Evolutionary conservation across 495 filamentous ascomycete genomes (phyloP), one percentile per base, ranked within the genome.

Genomic region (Aspergillus indologenus): DNA sequence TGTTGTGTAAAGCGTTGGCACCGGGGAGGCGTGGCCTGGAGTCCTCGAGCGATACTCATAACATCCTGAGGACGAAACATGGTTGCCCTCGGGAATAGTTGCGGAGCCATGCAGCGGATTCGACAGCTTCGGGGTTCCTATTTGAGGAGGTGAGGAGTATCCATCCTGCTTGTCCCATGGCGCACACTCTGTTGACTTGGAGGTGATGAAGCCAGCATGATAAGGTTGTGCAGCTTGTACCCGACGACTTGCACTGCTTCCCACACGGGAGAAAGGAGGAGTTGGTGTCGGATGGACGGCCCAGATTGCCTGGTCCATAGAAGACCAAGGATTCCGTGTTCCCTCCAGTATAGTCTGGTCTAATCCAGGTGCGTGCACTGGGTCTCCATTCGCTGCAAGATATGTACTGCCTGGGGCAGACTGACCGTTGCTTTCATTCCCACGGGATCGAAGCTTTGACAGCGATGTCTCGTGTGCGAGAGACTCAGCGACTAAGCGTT

Each of bases 211-310:
- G 34, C 34, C 43, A 23, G 53, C 54, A 46, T 57, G 29, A 42
- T 57, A 59, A 45, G 63, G 63, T 20, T 60, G 62, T 53, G 29
- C 23, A 45, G 48, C 42, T 26, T 26, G 60, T 11, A 34, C 51
- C n/a, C 51, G 54, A 19, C 49, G 50, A 26, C 21, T 45, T 26
- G 51, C 54, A 42, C 58, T 24, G n/a, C 62, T 54, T 31, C 56
- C 49, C 24, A 46, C 57, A 14, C 46, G 57, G 21, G 45, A 51
- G 43, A n/a, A 44, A 45, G 58, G 46, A 15, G 48, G 44, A 9
- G 43, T 40, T 14, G 34, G 2, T 40, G 34, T 15, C 2, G 34
- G 34, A 15, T 40, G 34, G 34, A 15, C 34, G 12, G 5, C 12
- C 34, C 34, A 40, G 34, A 40, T 40, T 40, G 34, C 34, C 34